Evolutionary conservation across 805 yeast species (phyloP).

Genomic region (Dipodascus albidus): DNA sequence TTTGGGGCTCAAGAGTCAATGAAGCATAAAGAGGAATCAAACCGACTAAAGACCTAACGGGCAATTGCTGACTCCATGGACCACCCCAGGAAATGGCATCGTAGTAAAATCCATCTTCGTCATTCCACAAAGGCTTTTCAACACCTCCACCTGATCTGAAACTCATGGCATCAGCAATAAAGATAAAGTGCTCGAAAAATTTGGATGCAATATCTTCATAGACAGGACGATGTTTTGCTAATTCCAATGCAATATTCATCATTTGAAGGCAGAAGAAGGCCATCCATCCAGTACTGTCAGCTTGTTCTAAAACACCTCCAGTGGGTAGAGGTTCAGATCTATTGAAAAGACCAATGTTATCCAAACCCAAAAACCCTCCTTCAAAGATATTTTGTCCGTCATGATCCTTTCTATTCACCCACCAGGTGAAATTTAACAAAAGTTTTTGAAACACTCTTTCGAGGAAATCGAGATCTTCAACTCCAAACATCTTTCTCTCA

Average conservation of each 20-base stretch:
- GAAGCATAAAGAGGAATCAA: constrained; percentile 85
- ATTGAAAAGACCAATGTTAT: constrained; percentile 86
- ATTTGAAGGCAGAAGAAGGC: constrained; percentile 83
- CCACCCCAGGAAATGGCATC: constrained; percentile 82
- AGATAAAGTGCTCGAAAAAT: constrained; percentile 82
- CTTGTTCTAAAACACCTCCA: constrained; percentile 83
- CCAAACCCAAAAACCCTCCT: constrained; percentile 90
- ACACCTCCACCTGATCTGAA: constrained; percentile 39
- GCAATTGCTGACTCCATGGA: constrained; percentile 52
- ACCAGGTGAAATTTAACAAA: constrained; percentile 86
- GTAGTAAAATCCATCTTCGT: constrained; percentile 75
- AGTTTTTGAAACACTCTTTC: constrained; percentile 87
- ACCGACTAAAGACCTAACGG: constrained; percentile 84
- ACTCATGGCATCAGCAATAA: constrained; percentile 91
- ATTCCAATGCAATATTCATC: constrained; percentile 85
- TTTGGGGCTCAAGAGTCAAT: constrained; percentile 75
- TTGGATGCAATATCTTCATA: constrained; percentile 91
- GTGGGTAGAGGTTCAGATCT: constrained; percentile 90
- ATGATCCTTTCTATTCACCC: constrained; percentile 87
- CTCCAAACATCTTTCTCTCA: constrained; percentile 73
- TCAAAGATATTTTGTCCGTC: constrained; percentile 85
- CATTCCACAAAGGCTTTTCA: constrained; percentile 76
- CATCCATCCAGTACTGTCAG: constrained; percentile 97
- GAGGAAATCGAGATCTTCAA: constrained; percentile 67
- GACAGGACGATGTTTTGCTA: constrained; percentile 73